These are phyloP conservation scores for Mycena albidolilacea DNA, from an alignment of 768 basidiomycete species.

Conservation along the genomic window DNA sequence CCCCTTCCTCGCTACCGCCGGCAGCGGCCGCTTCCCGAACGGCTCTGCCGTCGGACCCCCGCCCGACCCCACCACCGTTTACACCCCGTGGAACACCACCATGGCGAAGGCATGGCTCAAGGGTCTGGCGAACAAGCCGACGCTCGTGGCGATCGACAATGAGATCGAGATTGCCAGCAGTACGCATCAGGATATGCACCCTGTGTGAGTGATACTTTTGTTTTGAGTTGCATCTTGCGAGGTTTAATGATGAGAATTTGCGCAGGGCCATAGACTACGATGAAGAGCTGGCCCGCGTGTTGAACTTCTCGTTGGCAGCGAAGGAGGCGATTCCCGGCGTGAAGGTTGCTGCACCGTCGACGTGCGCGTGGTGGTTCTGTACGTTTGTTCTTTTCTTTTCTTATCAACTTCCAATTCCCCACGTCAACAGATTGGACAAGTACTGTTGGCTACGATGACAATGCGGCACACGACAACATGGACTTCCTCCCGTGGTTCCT, in stretches of 20 bases:
- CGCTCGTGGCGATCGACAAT: conserved; percentile 66
- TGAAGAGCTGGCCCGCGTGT: conserved; percentile 56
- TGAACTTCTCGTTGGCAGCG: conserved; percentile 52
- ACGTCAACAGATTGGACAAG: conserved; percentile 66
- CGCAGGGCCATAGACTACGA: no score
- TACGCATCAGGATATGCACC: neutral
- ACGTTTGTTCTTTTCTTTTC: neutral
- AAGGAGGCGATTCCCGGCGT: conserved; percentile 40
- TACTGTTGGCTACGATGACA: conserved; percentile 62
- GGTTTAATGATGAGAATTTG: no score
- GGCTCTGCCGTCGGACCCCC: conserved; percentile 59
- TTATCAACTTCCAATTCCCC: neutral
- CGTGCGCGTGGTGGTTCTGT: conserved; percentile 43
- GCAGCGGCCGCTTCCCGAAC: conserved; percentile 48
- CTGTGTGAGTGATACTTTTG: neutral
- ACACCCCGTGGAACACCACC: conserved; percentile 65
- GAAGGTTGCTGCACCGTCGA: conserved; percentile 37
- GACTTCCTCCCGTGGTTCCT: conserved; percentile 74
- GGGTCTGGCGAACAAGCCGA: conserved; percentile 63
- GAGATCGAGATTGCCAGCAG: conserved; percentile 62
- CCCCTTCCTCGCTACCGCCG: neutral
- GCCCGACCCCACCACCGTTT: conserved; percentile 56
- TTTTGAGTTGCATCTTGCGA: no score
- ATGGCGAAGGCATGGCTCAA: conserved; percentile 60
- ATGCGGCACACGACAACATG: conserved; percentile 63